These are phyloP conservation scores for Camellia sinensis DNA, from an alignment of 148 eudicot species.

Conservation along the genomic window DNA sequence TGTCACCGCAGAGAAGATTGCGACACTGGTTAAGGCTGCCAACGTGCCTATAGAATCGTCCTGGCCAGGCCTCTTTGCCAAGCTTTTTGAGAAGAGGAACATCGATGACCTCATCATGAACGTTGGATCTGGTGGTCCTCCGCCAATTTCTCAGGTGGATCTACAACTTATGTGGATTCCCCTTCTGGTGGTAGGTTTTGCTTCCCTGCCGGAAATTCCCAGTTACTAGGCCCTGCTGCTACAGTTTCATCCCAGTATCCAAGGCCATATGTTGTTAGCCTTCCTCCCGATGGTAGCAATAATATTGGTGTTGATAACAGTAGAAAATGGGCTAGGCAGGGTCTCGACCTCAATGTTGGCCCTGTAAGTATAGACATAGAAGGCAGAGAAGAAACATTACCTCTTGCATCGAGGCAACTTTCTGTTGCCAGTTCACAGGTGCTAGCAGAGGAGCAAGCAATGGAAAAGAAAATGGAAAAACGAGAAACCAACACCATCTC, in stretches of 20 bases:
- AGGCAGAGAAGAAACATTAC: constrained; percentile 50
- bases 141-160: constrained; percentile 49
- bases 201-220: constrained; percentile 53
- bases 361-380: constrained; percentile 55
- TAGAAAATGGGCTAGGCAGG: constrained; percentile 67
- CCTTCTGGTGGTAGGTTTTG: constrained; percentile 54
- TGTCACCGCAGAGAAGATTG: no score
- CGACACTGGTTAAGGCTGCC: no score
- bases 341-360: constrained; percentile 83
- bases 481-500: neutral
- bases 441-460: constrained; percentile 67
- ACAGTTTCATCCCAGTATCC: constrained; percentile 57
- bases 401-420: constrained; percentile 42
- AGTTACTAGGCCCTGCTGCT: constrained; percentile 49
- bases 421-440: constrained; percentile 48
- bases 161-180: constrained; percentile 55
- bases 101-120: no score
- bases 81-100: no score
- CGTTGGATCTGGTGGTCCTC: no score
- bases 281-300: constrained; percentile 53
- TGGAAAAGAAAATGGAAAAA: neutral
- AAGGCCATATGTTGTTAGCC: constrained; percentile 58
- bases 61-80: no score
- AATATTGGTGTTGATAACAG: constrained; percentile 39
- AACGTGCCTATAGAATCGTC: no score